Evolutionary conservation across 768 basidiomycete species (phyloP).

Genomic region (Pulveroboletus sp.): DNA sequence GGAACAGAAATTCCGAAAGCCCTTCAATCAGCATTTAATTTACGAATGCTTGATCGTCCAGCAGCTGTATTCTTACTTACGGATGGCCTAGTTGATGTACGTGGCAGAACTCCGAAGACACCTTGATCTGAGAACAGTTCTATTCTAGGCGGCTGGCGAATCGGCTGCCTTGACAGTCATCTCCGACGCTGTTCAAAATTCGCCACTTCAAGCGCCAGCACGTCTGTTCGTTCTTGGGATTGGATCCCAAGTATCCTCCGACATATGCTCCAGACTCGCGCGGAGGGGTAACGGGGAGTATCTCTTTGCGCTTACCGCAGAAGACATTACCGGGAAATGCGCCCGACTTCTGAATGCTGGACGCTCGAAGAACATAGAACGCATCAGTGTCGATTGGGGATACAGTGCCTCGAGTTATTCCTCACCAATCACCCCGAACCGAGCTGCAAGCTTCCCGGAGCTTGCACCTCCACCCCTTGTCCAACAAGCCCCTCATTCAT

Average conservation of each 20-base stretch:
- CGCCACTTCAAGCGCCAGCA: constrained; percentile 30
- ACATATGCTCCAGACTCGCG: constrained; percentile 52
- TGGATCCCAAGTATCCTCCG: constrained; percentile 45
- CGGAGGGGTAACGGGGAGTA: constrained; percentile 47
- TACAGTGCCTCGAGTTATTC: constrained; percentile 5
- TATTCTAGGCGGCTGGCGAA: constrained; percentile 8
- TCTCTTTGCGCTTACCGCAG: constrained; percentile 42
- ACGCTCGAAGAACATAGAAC: constrained; percentile 40
- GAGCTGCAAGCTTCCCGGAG: constrained; percentile 8
- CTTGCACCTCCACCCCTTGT: constrained; percentile 34
- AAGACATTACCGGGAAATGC: constrained; percentile 46
- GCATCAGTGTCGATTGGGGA: constrained; percentile 49
- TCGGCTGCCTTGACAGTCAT: constrained; percentile 20
- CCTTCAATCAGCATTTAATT: constrained; percentile 34
- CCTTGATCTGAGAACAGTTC: not conserved
- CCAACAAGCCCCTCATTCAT: constrained; percentile 30
- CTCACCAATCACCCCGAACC: constrained; percentile 15
- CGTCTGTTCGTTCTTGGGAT: constrained; percentile 60
- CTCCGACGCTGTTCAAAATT: constrained; percentile 29
- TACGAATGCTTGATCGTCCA: constrained; percentile 33
- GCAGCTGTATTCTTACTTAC: constrained; percentile 55
- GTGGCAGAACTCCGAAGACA: not conserved
- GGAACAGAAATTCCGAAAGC: constrained; percentile 50
- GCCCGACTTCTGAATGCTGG: constrained; percentile 48
- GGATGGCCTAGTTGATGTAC: constrained; percentile 44